These are phyloP conservation scores for Wickerhamiella allomyrinae DNA, from an alignment of 805 yeast species.

Conservation along the genomic window DNA sequence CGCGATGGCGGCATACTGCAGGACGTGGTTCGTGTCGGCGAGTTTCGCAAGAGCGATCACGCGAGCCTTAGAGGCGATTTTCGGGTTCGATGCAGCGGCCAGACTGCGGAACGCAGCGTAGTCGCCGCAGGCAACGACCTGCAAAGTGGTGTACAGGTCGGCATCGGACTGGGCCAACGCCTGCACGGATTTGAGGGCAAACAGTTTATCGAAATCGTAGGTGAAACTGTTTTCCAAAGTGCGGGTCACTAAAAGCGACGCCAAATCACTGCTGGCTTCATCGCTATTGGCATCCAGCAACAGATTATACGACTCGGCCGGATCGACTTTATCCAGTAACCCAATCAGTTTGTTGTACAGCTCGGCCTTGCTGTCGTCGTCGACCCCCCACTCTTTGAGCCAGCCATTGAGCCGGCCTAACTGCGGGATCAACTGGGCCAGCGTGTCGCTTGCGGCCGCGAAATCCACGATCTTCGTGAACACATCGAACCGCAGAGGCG, in stretches of 20 bases:
- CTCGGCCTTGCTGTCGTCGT: slow-evolving; percentile 16
- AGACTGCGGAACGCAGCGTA: slow-evolving; percentile 12
- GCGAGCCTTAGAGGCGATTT: slow-evolving; percentile 17
- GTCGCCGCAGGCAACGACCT: slow-evolving; percentile 22
- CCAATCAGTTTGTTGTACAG: slow-evolving; percentile 19
- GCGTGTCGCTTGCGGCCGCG: slow-evolving; percentile 23
- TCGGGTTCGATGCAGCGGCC: slow-evolving; percentile 5
- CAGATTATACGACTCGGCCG: slow-evolving; percentile 9
- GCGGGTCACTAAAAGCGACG: slow-evolving; percentile 16
- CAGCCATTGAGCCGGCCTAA: slow-evolving; percentile 26
- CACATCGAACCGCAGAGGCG: slow-evolving; percentile 21
- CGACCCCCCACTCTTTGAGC: slow-evolving; percentile 26
- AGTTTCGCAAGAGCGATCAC: slow-evolving; percentile 20
- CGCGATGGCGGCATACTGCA: slow-evolving; percentile 25
- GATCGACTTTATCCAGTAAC: slow-evolving; percentile 9
- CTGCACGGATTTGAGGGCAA: slow-evolving; percentile 21
- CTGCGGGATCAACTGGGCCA: slow-evolving; percentile 25
- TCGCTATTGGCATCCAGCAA: slow-evolving; percentile 16
- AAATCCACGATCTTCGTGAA: slow-evolving; percentile 24
- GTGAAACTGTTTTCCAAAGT: slow-evolving; percentile 18
- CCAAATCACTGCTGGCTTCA: slow-evolving; percentile 7
- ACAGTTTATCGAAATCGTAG: slow-evolving; percentile 22
- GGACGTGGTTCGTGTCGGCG: slow-evolving; percentile 14
- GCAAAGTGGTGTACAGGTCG: slow-evolving; percentile 19
- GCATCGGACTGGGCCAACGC: slow-evolving; percentile 14